Conservation (phyloP, 768 basidiomycete genomes). For the Coprinopsis sp. region DNA sequence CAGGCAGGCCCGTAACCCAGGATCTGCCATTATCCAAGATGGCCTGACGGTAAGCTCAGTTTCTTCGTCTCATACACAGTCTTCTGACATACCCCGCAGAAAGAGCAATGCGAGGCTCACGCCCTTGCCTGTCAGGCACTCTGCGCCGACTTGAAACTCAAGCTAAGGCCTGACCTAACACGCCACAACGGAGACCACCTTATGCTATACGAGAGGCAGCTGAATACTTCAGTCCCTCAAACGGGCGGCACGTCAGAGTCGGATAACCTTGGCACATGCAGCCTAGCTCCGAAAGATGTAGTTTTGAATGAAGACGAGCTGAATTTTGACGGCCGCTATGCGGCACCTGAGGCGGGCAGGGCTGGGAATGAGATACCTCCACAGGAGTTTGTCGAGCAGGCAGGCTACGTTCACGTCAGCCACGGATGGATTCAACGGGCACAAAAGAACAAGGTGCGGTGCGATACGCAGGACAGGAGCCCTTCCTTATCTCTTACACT, state of each 20-base stretch:
- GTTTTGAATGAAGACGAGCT: too few relatives aligned
- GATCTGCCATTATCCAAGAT: background rate
- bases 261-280: too few relatives aligned
- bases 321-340: too few relatives aligned
- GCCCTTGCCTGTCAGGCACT: background rate
- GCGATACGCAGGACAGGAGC: background rate
- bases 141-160: background rate
- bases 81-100: background rate
- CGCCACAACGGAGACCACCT: too few relatives aligned
- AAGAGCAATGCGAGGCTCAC: background rate
- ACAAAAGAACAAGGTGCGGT: constrained; percentile 6
- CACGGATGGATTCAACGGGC: constrained; percentile 14
- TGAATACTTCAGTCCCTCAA: too few relatives aligned
- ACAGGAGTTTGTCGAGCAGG: too few relatives aligned
- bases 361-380: background rate
- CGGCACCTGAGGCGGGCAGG: background rate
- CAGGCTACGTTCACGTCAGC: constrained; percentile 3
- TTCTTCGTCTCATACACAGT: background rate
- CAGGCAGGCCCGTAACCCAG: background rate
- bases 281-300: too few relatives aligned
- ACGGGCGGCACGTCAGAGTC: too few relatives aligned
- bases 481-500: background rate
- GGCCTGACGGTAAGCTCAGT: background rate
- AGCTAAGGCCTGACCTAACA: too few relatives aligned
- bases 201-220: too few relatives aligned